These are phyloP conservation scores for Torulaspora pretoriensis DNA, from an alignment of 1,139 yeast genomes.

Conservation along the genomic window DNA sequence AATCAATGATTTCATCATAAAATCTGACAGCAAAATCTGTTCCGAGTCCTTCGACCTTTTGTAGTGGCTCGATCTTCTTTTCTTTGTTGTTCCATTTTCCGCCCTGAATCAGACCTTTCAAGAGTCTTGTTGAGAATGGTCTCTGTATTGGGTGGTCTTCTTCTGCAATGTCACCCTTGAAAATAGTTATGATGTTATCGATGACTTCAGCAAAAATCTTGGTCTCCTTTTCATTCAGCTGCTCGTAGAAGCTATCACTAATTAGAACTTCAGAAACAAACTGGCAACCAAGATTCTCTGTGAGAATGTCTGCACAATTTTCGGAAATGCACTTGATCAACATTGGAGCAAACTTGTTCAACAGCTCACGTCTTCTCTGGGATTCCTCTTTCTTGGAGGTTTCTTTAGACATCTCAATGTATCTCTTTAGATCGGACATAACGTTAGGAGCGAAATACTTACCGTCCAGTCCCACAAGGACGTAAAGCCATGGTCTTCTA, in stretches of 20 bases:
- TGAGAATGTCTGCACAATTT: conserved; percentile 48
- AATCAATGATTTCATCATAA: conserved; percentile 48
- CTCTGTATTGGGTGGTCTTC: conserved; percentile 67
- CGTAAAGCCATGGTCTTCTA: conserved; percentile 82
- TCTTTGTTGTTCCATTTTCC: conserved; percentile 69
- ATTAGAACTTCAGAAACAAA: conserved; percentile 71
- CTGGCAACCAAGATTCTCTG: conserved; percentile 78
- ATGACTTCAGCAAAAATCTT: conserved; percentile 49
- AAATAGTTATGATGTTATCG: conserved; percentile 52
- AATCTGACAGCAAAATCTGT: conserved; percentile 56
- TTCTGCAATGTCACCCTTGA: conserved; percentile 63
- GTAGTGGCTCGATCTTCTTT: conserved; percentile 44
- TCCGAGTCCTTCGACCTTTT: conserved; percentile 54
- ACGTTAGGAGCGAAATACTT: conserved; percentile 75
- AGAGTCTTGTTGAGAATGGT: conserved; percentile 71
- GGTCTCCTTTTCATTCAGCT: conserved; percentile 42
- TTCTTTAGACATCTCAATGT: conserved; percentile 61
- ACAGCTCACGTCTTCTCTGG: conserved; percentile 67
- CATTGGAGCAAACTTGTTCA: conserved; percentile 60
- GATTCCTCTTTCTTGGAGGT: conserved; percentile 85
- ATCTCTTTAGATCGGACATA: conserved; percentile 54
- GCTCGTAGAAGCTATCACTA: conserved; percentile 48
- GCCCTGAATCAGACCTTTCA: conserved; percentile 80
- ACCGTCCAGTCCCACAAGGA: conserved; percentile 74
- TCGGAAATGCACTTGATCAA: conserved; percentile 55